These are phyloP conservation scores for Vigna trinervia DNA, from an alignment of 306 rosid genomes.

Conservation along the genomic window DNA sequence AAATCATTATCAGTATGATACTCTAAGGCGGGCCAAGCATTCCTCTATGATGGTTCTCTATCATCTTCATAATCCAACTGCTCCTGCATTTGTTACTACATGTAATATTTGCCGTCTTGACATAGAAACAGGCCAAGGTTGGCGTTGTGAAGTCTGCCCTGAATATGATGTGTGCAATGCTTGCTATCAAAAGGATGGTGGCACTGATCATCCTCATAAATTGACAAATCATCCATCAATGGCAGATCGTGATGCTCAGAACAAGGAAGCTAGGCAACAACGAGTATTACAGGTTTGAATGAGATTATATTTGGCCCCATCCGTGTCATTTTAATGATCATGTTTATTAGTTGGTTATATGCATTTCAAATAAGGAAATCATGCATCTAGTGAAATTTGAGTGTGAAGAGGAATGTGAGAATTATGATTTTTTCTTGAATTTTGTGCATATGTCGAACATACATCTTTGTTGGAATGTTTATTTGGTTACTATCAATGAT, in stretches of 20 bases:
- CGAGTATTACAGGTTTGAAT: constrained; percentile 80
- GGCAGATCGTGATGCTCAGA: constrained; percentile 95
- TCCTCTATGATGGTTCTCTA: constrained; percentile 99
- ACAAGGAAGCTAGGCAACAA: constrained; percentile 91
- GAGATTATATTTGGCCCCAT: background rate
- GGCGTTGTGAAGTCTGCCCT: constrained; percentile 97
- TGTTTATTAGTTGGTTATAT: background rate
- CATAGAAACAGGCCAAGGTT: constrained; percentile 97
- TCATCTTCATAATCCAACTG: constrained; percentile 99
- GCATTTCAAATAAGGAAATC: background rate
- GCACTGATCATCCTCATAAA: constrained; percentile 87
- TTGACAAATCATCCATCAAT: constrained; percentile 95
- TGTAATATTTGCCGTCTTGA: constrained; percentile 86
- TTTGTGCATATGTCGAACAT: background rate
- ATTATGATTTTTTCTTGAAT: constrained; percentile 21
- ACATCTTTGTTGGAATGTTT: no score
- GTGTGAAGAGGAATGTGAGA: background rate
- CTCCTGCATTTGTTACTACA: constrained; percentile 87
- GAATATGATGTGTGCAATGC: constrained; percentile 93
- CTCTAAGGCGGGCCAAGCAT: constrained; percentile 96
- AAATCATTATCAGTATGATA: constrained; percentile 97
- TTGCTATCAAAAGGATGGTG: constrained; percentile 92
- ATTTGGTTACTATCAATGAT: background rate
- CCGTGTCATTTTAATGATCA: background rate
- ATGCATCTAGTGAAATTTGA: background rate